Percentiles rank a stretch among this genome's conserved stretches.
phyloP scores from a whole-genome alignment of 257 asterid species.

The Pogostemon cablin region DNA sequence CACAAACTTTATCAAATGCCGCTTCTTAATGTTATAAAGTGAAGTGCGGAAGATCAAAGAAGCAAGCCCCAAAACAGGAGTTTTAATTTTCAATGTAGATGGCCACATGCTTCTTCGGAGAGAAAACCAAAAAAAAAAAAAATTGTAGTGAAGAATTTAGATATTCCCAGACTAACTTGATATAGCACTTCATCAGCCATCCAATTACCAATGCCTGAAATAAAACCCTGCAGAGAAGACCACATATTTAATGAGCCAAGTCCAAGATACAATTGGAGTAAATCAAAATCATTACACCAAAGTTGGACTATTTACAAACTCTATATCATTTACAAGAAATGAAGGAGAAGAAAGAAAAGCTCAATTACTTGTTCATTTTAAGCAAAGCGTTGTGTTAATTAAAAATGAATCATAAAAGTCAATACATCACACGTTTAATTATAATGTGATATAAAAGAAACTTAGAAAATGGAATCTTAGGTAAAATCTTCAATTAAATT shows the following conservation, averaged over 20 bases:
- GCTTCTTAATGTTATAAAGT: not conserved
- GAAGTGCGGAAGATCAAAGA: slow-evolving; percentile 7
- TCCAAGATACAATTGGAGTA: slow-evolving; percentile 26
- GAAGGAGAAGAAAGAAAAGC: not conserved
- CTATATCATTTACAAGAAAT: not conserved
- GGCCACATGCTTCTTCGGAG: slow-evolving; percentile 3
- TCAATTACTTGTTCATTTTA: slow-evolving; percentile 18
- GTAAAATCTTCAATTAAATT: not conserved
- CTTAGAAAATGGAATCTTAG: not conserved
- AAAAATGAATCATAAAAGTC: not conserved
- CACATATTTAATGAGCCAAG: slow-evolving; percentile 26
- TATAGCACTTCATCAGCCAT: slow-evolving; percentile 97
- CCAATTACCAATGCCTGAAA: slow-evolving; percentile 99
- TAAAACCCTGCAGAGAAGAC: slow-evolving; percentile 70
- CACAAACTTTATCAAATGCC: not conserved
- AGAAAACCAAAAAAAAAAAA: not conserved
- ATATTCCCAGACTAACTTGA: slow-evolving; percentile 56
- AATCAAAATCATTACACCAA: slow-evolving; percentile 17
- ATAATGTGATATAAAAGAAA: slow-evolving; percentile 10
- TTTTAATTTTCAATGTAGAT: not conserved
- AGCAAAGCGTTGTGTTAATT: slow-evolving; percentile 1
- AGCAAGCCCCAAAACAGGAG: slow-evolving; percentile 6
- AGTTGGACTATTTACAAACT: slow-evolving; percentile 19
- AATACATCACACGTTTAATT: slow-evolving; percentile 12
- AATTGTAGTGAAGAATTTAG: slow-evolving; percentile 7